Conservation (phyloP, 768 basidiomycete species). For the Asterophora lycoperdoides region DNA sequence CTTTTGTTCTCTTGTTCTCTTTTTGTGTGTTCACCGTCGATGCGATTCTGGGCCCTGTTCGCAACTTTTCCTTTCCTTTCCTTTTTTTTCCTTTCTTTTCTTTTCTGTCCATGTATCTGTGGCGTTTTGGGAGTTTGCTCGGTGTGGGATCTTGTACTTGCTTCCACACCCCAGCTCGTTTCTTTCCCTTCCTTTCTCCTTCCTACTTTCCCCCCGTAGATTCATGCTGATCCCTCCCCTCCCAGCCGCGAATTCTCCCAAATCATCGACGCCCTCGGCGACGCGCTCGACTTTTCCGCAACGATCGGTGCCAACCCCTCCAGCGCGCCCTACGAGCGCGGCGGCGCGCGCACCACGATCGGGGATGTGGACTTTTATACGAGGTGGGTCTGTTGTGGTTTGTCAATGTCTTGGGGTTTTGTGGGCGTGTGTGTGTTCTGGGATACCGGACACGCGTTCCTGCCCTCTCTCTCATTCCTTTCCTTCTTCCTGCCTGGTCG, state of each 20-base stretch:
- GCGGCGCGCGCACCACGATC: constrained; percentile 66
- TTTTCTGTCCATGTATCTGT: too few relatives aligned
- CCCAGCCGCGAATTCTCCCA: constrained; percentile 75
- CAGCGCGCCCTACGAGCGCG: constrained; percentile 58
- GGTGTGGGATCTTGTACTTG: too few relatives aligned
- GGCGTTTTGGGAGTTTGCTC: too few relatives aligned
- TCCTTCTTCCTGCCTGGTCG: too few relatives aligned
- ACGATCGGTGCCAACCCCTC: constrained; percentile 70
- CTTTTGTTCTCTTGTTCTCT: too few relatives aligned
- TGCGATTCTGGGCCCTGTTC: too few relatives aligned
- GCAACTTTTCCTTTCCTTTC: background rate
- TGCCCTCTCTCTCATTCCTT: background rate
- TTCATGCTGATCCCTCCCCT: background rate
- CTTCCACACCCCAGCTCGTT: background rate
- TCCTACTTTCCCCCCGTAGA: background rate
- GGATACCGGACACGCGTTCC: too few relatives aligned
- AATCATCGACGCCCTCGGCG: constrained; percentile 79
- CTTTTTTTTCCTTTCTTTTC: background rate
- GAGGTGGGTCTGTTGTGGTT: constrained; percentile 42
- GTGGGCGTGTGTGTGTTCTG: too few relatives aligned
- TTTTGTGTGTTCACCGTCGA: too few relatives aligned
- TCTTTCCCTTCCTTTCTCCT: background rate
- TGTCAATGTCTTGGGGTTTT: too few relatives aligned
- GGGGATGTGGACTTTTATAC: constrained; percentile 95
- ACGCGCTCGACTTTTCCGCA: constrained; percentile 89